Base-by-base conservation (phyloP, 2,329 filamentous ascomycete species). In the Ceratocystis alfenasii region DNA sequence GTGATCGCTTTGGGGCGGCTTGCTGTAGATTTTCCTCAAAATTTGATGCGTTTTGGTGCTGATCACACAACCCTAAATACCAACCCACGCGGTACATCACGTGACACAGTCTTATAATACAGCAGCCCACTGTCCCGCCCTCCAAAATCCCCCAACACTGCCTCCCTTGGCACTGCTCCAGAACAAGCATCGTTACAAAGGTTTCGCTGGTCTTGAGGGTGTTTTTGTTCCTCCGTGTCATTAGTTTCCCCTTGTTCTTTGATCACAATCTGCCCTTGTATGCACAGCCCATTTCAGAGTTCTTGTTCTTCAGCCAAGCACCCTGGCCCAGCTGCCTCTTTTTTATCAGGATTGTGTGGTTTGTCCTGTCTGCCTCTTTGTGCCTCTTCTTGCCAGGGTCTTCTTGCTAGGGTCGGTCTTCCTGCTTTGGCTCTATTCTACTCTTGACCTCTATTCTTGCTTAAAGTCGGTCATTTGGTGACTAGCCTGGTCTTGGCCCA, bases 221-320 rank as follows among this genome's bases (percentile, higher is more conserved):
- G 57, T 36, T 44, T 36, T 61, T 33, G 57, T 15, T 62, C 59
- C 59, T 62, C 59, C 59, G 28, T 44, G 59, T 62, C 33, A 62
- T 62, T 41, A 45, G 41, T 33, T 22, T 62, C 59, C 59, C 30
- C 33, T 15, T 62, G 59, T 15, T 62, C 59, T 45, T 22, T 41
- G 33, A 57, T 30, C 53, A 57, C 28, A 57, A 57, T 33, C 53
- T 57, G 53, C 53, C 53, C 53, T 57, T 28, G 30, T 36, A 41
- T 61, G 59, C 59, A 61, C 59, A 61, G 59, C 59, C 59, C 36
- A 44, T 44, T 20, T 44, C 53, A 57, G 7, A 41, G 36, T 41
- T 28, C 22, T 57, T 25, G 12, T 20, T 25, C 53, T 57, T 28
- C 53, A 57, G 53, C 28, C 53, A 30, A 57, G 28, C 53, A 50